Percentiles rank a stretch among this genome's conserved stretches.
phyloP scores from a whole-genome alignment of 495 filamentous ascomycete species.

The Cryomyces antarcticus region DNA sequence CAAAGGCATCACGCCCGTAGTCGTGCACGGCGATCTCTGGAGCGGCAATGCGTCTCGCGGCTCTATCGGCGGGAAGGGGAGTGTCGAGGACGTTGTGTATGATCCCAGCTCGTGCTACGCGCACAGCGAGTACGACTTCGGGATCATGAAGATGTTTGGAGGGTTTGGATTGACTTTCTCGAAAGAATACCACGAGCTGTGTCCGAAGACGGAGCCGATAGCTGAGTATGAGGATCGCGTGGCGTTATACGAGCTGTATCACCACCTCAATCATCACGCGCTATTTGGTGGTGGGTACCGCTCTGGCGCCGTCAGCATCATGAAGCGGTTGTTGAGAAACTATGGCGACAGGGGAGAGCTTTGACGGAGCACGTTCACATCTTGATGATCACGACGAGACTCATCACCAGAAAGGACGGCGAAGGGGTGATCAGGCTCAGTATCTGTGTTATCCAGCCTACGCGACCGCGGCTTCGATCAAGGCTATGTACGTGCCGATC shows the following conservation, averaged over 20 bases:
- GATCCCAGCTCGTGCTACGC: conserved; percentile 64
- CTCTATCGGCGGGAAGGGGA: conserved; percentile 33
- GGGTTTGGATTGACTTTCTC: conserved; percentile 50
- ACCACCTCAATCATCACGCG: conserved; percentile 76
- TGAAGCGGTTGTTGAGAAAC: conserved; percentile 47
- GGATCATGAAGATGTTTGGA: conserved; percentile 93
- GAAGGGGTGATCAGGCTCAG: too few relatives aligned
- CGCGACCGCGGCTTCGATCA: too few relatives aligned
- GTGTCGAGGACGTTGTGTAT: conserved; percentile 59
- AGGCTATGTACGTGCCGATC: too few relatives aligned
- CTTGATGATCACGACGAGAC: not conserved
- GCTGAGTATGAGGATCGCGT: conserved; percentile 72
- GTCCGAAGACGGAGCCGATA: conserved; percentile 61
- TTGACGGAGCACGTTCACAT: not conserved
- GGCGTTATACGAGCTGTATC: conserved; percentile 70
- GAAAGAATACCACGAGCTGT: conserved; percentile 51
- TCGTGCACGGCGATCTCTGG: conserved; percentile 86
- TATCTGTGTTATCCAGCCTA: too few relatives aligned
- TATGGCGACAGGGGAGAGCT: conserved; percentile 25
- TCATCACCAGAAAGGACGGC: too few relatives aligned
- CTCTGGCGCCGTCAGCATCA: conserved; percentile 50
- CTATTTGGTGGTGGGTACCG: conserved; percentile 66
- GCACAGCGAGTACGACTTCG: conserved; percentile 77
- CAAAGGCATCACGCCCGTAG: conserved; percentile 41
- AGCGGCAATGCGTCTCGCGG: conserved; percentile 62